These are phyloP conservation scores for Leccinum pallidistipes DNA, from an alignment of 1,284 basidiomycete genomes.

Conservation along the genomic window DNA sequence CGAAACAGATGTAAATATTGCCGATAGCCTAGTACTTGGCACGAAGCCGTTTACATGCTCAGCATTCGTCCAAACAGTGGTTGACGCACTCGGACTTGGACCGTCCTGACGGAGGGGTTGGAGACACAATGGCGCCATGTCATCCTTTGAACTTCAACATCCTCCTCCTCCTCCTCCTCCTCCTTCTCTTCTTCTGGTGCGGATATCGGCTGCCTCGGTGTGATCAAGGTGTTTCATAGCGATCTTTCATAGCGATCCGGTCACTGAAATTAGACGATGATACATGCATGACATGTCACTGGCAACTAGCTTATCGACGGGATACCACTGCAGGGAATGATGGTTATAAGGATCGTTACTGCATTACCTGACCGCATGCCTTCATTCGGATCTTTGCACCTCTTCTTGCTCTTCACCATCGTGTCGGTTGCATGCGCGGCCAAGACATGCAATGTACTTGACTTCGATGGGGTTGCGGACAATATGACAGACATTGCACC, in stretches of 20 bases:
- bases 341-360: neutral
- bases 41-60: neutral
- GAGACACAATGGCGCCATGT: too few species aligned
- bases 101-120: neutral
- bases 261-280: neutral
- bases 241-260: neutral
- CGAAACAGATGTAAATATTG: neutral
- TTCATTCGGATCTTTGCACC: neutral
- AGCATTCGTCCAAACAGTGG: neutral
- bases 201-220: neutral
- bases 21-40: neutral
- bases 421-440: neutral
- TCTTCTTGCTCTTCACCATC: conserved; percentile 4
- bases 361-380: neutral
- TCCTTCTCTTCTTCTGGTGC: too few species aligned
- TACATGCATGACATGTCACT: too few species aligned
- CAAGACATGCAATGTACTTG: conserved; percentile 11
- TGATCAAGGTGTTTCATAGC: neutral
- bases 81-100: neutral
- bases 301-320: neutral
- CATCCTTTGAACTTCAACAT: too few species aligned
- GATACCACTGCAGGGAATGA: neutral
- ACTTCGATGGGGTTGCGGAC: conserved; percentile 10
- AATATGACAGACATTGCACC: conserved; percentile 4
- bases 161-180: too few species aligned